Evolutionary conservation across 495 filamentous ascomycete species (phyloP).

Genomic region (Neurospora intermedia): DNA sequence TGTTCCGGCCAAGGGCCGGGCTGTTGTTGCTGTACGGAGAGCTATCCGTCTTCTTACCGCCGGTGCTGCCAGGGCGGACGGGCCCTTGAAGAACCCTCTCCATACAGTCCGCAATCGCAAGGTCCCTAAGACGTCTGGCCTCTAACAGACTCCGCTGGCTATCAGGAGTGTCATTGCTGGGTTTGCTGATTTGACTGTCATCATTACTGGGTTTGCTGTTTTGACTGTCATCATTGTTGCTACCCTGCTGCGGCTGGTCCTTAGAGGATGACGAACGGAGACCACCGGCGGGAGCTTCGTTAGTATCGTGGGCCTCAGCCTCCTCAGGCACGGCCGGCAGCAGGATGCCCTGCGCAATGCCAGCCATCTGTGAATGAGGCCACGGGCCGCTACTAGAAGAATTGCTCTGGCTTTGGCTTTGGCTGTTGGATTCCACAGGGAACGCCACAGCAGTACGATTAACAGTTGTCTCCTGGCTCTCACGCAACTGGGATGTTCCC

Average conservation of each 20-base stretch:
- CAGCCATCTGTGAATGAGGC: constrained; percentile 42
- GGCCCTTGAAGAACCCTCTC: not conserved
- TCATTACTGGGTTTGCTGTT: constrained; percentile 21
- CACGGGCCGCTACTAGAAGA: constrained; percentile 30
- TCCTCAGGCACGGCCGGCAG: constrained; percentile 6
- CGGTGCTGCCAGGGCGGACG: not conserved
- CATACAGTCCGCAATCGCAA: not conserved
- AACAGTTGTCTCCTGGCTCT: constrained; percentile 34
- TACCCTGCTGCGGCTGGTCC: not conserved
- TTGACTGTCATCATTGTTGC: constrained; percentile 16
- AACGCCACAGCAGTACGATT: not conserved
- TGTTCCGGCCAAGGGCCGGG: not conserved
- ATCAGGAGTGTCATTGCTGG: constrained; percentile 17
- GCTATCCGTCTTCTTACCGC: not conserved
- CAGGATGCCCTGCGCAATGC: constrained; percentile 30
- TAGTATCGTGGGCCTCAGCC: not conserved
- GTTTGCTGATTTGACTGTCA: constrained; percentile 19
- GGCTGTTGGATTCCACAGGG: not conserved
- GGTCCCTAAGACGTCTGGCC: not conserved
- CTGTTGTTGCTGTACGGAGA: not conserved
- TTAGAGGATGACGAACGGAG: not conserved
- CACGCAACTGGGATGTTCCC: constrained; percentile 41
- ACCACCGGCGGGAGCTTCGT: not conserved
- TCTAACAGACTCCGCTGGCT: not conserved
- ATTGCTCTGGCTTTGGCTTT: constrained; percentile 23